Evolutionary conservation across 495 filamentous ascomycete genomes (phyloP).

Genomic region (Rhypophila decipiens): DNA sequence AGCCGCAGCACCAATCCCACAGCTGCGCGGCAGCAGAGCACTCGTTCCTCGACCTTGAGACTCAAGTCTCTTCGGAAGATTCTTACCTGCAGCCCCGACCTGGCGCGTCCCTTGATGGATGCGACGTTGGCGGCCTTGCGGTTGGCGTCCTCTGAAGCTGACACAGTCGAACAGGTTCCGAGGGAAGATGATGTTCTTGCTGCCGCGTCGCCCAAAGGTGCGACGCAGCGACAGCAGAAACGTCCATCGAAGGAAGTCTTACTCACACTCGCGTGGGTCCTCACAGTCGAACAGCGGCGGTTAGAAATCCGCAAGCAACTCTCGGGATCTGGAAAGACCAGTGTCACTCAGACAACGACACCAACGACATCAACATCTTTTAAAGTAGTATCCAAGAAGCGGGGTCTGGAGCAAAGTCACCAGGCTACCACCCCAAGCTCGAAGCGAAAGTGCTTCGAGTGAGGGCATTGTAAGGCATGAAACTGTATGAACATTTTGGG

Average conservation of each 20-base stretch:
- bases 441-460: slow-evolving; percentile 13
- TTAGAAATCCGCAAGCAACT: slow-evolving; percentile 17
- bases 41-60: slow-evolving; percentile 41
- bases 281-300: slow-evolving; percentile 41
- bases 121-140: slow-evolving; percentile 86
- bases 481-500: background rate
- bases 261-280: slow-evolving; percentile 47
- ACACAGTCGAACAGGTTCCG: slow-evolving; percentile 33
- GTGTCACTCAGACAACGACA: slow-evolving; percentile 17
- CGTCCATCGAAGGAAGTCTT: slow-evolving; percentile 45
- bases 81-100: slow-evolving; percentile 78
- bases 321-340: slow-evolving; percentile 17
- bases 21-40: slow-evolving; percentile 32
- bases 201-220: slow-evolving; percentile 19
- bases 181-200: slow-evolving; percentile 27
- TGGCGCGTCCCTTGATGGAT: slow-evolving; percentile 87
- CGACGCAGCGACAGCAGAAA: slow-evolving; percentile 28
- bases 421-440: background rate
- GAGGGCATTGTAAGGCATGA: background rate
- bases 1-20: slow-evolving; percentile 28
- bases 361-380: slow-evolving; percentile 12
- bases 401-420: background rate
- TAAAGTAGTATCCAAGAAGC: slow-evolving; percentile 13
- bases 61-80: slow-evolving; percentile 45
- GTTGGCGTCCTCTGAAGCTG: slow-evolving; percentile 48